Conservation (phyloP, 352 stramenopile species). For the Globisporangium sylvaticum region DNA sequence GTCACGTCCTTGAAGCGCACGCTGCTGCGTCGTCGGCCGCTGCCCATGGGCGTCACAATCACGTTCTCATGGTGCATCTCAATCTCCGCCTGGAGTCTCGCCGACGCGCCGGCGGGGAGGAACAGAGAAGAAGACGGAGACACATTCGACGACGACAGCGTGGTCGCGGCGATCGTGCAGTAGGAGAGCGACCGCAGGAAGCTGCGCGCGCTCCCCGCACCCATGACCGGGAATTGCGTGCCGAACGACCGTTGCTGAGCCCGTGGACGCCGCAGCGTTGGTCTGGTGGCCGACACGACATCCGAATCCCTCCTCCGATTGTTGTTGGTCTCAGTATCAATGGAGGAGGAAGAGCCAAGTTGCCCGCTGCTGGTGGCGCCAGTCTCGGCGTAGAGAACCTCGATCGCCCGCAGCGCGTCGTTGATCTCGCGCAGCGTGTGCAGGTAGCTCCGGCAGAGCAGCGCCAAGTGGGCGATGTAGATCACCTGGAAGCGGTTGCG, state of each 20-base stretch:
- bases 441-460: slow-evolving; percentile 42
- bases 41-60: slow-evolving; percentile 16
- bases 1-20: slow-evolving; percentile 4
- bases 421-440: slow-evolving; percentile 37
- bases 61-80: slow-evolving; percentile 2
- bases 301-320: neutral
- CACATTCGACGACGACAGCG: neutral
- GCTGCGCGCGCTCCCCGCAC: neutral
- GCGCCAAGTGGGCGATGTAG: slow-evolving; percentile 35
- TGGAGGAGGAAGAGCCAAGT: neutral
- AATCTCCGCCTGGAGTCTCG: slow-evolving; percentile 6
- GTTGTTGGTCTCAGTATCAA: neutral
- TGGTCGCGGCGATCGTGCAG: slow-evolving; percentile 33
- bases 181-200: slow-evolving; percentile 40
- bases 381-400: slow-evolving; percentile 34
- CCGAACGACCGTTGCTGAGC: slow-evolving; percentile 3
- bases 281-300: neutral
- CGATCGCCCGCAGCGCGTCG: slow-evolving; percentile 27
- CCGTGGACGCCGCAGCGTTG: neutral
- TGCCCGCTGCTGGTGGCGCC: slow-evolving; percentile 11
- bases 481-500: slow-evolving; percentile 24
- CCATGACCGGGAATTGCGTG: slow-evolving; percentile 32
- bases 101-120: slow-evolving; percentile 7
- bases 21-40: slow-evolving; percentile 23
- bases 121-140: slow-evolving; percentile 12